These are phyloP conservation scores for Puya raimondii DNA, from an alignment of 176 grass and related monocot genomes.

Conservation along the genomic window DNA sequence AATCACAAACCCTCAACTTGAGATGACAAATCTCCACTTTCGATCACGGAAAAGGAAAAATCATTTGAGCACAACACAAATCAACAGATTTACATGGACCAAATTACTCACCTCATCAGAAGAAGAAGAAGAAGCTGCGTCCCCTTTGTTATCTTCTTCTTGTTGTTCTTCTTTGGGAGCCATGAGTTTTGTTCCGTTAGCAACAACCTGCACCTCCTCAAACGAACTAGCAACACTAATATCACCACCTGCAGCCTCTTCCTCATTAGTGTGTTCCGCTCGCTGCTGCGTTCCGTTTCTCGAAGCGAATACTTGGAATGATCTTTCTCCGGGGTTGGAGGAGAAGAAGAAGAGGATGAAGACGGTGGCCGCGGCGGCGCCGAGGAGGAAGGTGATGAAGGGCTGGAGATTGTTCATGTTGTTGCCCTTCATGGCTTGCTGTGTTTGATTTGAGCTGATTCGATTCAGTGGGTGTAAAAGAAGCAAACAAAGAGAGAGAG, in stretches of 20 bases:
- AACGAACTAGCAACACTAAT: too few species aligned
- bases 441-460: background rate
- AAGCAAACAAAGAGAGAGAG: background rate
- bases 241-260: background rate
- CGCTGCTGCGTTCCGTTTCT: background rate
- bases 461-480: background rate
- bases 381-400: conserved; percentile 41
- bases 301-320: background rate
- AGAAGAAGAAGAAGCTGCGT: too few species aligned
- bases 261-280: background rate
- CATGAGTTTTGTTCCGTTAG: too few species aligned
- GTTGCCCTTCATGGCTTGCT: background rate
- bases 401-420: conserved; percentile 6
- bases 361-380: conserved; percentile 43
- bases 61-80: too few species aligned
- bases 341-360: conserved; percentile 46
- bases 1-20: too few species aligned
- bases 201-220: background rate
- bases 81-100: too few species aligned
- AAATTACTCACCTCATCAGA: too few species aligned
- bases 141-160: too few species aligned
- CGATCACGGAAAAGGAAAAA: too few species aligned
- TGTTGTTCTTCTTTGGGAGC: too few species aligned
- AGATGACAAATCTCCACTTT: too few species aligned
- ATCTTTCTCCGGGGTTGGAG: conserved; percentile 6